Base-by-base conservation (phyloP, 1,139 yeast genomes). In the Hansenula anomala region DNA sequence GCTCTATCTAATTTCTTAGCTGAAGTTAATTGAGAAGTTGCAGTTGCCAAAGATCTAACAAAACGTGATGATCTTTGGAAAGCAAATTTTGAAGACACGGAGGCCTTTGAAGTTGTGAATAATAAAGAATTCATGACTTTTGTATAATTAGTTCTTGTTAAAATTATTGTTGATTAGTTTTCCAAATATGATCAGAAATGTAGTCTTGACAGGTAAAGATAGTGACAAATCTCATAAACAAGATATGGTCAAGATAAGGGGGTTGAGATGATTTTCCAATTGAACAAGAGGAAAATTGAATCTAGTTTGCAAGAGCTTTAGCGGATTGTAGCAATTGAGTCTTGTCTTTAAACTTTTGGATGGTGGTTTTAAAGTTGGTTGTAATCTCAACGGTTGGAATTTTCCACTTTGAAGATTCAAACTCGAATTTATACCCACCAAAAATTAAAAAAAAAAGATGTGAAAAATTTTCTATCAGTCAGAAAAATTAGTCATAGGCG, bases 1-100 rank as follows among this genome's bases (percentile, higher is more conserved):
- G 97, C 97, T 63, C 95, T 77, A 56, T 83, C 89, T 22, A 63
- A 64, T 47, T 60, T 44, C 4, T 49, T 33, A 15, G 66, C 16
- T 68, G 51, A 40, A 25, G 51, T 63, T 9, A 57, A 45, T 37
- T 61, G 58, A 30, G 68, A 55, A 32, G 68, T 63, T 30, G 75
- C 62, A 31, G 75, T 68, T 26, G 78, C 78, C 54, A 70, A 60
- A 42, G 59, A 47, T 36, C 49, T 51, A 33, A 42, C 41, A 39
- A 42, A 41, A 28, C 36, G 27, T 32, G 45, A 30, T 30, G 34
- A 41, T 51, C 49, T 49, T 45, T 47, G 56, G 54, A 52, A 47
- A 43, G 42, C 38, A 14, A 46, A 37, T 33, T 42, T 48, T 24
- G 49, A 22, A 4, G n/a, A 7, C 27, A 25, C 42, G 42, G 23